Base-by-base conservation (phyloP, 1,139 yeast species). In the Blastobotrys illinoisensis region DNA sequence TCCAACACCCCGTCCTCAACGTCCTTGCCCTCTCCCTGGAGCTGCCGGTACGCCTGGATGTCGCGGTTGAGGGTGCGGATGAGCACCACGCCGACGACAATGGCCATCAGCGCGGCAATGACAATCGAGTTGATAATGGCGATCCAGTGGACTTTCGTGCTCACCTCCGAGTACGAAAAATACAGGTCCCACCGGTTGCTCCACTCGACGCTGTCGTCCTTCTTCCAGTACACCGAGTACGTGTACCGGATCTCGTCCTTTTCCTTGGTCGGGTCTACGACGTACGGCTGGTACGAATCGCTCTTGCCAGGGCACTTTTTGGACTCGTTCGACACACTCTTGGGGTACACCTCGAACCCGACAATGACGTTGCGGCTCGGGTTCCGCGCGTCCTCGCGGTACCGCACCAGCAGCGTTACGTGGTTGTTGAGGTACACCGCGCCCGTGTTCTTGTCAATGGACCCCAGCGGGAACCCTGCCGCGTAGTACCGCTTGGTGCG, bases 331-430 rank as follows among this genome's bases (percentile, higher is more conserved):
- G 79, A 74, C 13, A 88, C 91, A 55, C 95, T 85, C 68, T 83
- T 85, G 9, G 97, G 97, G 65, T 89, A 89, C 7, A 88, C 89
- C 71, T 90, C 97, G 63, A 89, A 88, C 0, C 96, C 97, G 20
- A 89, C 96, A 62, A 90, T 87, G 1, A 87, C 79, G 61, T 79
- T 74, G 52, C 74, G 68, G 2, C 78, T 78, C 3, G 65, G 61
- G 44, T 60, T 54, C 5, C 54, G 54, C 24, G 51, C 54, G 61
- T 84, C 85, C 26, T 76, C 75, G 60, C 89, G 86, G 70, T 83
- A 87, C 64, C 96, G 78, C 48, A 90, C 77, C 19, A 89, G 93
- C 58, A 90, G 67, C 83, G 86, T 85, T 9, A 86, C 83, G 67
- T 90, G 97, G 67, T 88, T 90, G 68, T 89, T 82, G 44, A 89